A percentile compares a stretch with the other conserved stretches of the same genome.
These are phyloP conservation scores for Boletus reticulatus DNA, from an alignment of 768 basidiomycete species.

Conservation along the genomic window DNA sequence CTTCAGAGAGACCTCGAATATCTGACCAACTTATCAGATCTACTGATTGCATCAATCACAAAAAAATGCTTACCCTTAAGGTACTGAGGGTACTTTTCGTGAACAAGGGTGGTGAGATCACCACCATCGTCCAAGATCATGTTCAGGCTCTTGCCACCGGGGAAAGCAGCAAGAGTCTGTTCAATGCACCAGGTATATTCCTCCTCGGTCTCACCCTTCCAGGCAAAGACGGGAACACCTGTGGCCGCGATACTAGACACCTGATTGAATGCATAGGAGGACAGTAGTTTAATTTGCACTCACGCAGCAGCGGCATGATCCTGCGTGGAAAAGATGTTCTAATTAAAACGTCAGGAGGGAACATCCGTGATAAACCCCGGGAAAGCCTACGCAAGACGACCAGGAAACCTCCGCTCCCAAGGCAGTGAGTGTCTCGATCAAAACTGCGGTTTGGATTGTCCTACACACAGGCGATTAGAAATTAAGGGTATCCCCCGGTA, in stretches of 20 bases:
- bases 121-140: conserved; percentile 99
- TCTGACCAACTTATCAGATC: conserved; percentile 39
- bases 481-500: background rate
- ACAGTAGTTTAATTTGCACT: conserved; percentile 28
- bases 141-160: conserved; percentile 81
- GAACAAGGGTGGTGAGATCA: conserved; percentile 91
- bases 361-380: background rate
- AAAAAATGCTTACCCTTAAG: conserved; percentile 53
- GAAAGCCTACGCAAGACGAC: conserved; percentile 86
- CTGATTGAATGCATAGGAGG: background rate
- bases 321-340: conserved; percentile 99
- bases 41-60: background rate
- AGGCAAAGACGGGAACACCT: conserved; percentile 97
- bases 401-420: conserved; percentile 98
- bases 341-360: conserved; percentile 5
- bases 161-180: conserved; percentile 89
- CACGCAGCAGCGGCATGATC: conserved; percentile 98
- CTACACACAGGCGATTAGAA: conserved; percentile 39
- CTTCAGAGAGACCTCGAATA: conserved; percentile 94
- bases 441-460: conserved; percentile 98
- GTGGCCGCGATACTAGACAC: conserved; percentile 85
- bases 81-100: conserved; percentile 94
- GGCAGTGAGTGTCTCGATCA: conserved; percentile 95
- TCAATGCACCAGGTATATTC: conserved; percentile 99
- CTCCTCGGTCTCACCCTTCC: conserved; percentile 99